Evolutionary conservation across 345 rosid species (phyloP).

Genomic region (Dimocarpus longan): DNA sequence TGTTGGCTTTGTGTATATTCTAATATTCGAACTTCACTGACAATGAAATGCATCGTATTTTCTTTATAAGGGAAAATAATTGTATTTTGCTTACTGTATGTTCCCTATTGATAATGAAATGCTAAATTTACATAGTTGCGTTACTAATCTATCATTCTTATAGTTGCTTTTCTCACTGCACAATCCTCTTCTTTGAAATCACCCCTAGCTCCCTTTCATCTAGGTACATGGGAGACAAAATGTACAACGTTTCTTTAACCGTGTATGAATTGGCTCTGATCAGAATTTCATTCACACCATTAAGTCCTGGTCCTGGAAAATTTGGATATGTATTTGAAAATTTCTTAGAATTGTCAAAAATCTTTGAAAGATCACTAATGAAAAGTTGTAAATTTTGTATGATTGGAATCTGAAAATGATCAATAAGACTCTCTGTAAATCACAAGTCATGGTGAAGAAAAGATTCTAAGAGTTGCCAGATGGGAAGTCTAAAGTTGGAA

Average conservation of each 20-base stretch:
- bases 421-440: background rate
- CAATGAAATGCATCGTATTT: constrained; percentile 16
- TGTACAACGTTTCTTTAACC: background rate
- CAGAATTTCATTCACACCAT: too few relatives aligned
- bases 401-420: background rate
- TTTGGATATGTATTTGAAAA: too few relatives aligned
- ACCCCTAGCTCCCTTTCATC: background rate
- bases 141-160: background rate
- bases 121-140: constrained; percentile 7
- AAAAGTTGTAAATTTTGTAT: too few relatives aligned
- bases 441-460: background rate
- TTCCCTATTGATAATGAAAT: constrained; percentile 17
- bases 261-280: too few relatives aligned
- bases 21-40: constrained; percentile 15
- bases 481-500: background rate
- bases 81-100: constrained; percentile 31
- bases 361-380: background rate
- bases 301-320: too few relatives aligned
- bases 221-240: background rate
- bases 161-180: background rate
- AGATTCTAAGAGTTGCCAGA: background rate
- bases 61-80: constrained; percentile 10
- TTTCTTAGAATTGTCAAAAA: too few relatives aligned
- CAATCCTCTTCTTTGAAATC: background rate
- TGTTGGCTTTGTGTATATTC: constrained; percentile 20